Evolutionary conservation across 1,284 basidiomycete species (phyloP), one percentile per base, ranked within the genome.

Genomic region (Cystobasidium pallidum): DNA sequence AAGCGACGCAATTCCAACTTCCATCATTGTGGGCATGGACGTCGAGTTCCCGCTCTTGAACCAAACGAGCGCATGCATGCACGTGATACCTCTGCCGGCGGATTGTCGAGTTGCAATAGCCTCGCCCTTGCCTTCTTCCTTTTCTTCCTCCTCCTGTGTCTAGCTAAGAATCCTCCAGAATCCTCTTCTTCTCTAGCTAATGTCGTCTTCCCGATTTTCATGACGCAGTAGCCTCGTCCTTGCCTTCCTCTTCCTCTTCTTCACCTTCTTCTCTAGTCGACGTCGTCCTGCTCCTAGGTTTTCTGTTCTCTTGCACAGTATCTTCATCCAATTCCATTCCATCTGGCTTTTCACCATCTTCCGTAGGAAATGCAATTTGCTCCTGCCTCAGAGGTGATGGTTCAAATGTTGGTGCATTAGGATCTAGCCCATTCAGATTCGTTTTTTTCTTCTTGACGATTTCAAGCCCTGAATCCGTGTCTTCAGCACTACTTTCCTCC

Each of bases 241-340:
- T 52, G 47, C 32, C 21, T 13, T 11, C 2, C 24, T 41, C 64
- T 39, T 52, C 49, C 32, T 52, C 32, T 28, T 52, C 68, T 63
- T 71, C 68, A 21, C 68, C 59, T 30, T 70, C 67, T 52, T 70
- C 67, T 39, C 49, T 68, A 43, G 67, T 61, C 8, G 57, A 59
- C 4, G 52, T 28, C 24, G 34, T 62, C 17, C 45, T 41, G 36
- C 57, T 52, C 30, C 61, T 39, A 1, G 39, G 45, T 28, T 51
- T 36, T 11, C 61, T 36, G 3, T 45, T 39, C 19, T 52, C 68
- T 32, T 4, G 24, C 57, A 30, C 43, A 1, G 45, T 24, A 41
- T 32, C 58, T 54, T 28, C 61, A 30, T 63, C 68, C 13, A 54
- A 36, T 34, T 71, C 68, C 24, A 55, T 61, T 54, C 57, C 59